Evolutionary conservation across 805 yeast genomes (phyloP).

Genomic region (Candida succiphila): DNA sequence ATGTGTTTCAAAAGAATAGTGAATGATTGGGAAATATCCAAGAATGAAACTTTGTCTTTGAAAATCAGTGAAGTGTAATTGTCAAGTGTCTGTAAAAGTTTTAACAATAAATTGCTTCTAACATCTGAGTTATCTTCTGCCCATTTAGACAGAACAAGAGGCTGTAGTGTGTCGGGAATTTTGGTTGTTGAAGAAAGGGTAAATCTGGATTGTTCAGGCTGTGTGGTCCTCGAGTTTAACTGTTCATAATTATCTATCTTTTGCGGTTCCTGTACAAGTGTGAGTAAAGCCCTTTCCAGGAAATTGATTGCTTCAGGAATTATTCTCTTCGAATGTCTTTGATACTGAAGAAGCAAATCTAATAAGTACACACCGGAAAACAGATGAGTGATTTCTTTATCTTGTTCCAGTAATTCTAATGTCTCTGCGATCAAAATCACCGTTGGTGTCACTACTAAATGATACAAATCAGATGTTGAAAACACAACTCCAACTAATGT

Average conservation of each 20-base stretch:
- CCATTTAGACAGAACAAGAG: slow-evolving; percentile 9
- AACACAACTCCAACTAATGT: slow-evolving; percentile 66
- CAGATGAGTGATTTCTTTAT: slow-evolving; percentile 15
- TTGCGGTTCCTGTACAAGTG: slow-evolving; percentile 30
- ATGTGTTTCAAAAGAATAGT: slow-evolving; percentile 30
- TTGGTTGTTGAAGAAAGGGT: slow-evolving; percentile 7
- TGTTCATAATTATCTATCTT: slow-evolving; percentile 9
- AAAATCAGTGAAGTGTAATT: slow-evolving; percentile 28
- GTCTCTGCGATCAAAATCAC: slow-evolving; percentile 63
- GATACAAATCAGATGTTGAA: slow-evolving; percentile 94
- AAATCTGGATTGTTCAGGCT: slow-evolving; percentile 9
- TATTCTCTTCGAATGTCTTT: slow-evolving; percentile 68
- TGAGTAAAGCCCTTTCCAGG: slow-evolving; percentile 38
- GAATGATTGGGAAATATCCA: slow-evolving; percentile 48
- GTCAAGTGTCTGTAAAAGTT: slow-evolving; percentile 24
- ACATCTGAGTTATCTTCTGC: slow-evolving; percentile 6
- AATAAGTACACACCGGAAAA: slow-evolving; percentile 59
- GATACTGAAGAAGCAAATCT: slow-evolving; percentile 60
- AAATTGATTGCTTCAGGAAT: slow-evolving; percentile 70
- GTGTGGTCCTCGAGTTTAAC: slow-evolving; percentile 11
- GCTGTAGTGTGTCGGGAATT: slow-evolving; percentile 5
- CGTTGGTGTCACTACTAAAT: slow-evolving; percentile 81
- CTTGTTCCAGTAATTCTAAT: slow-evolving; percentile 40
- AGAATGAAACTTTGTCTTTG: slow-evolving; percentile 52
- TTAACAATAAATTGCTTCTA: slow-evolving; percentile 22